phyloP scores from a whole-genome alignment of 108 stramenopile genomes.

The Nannochloropsis salina region DNA sequence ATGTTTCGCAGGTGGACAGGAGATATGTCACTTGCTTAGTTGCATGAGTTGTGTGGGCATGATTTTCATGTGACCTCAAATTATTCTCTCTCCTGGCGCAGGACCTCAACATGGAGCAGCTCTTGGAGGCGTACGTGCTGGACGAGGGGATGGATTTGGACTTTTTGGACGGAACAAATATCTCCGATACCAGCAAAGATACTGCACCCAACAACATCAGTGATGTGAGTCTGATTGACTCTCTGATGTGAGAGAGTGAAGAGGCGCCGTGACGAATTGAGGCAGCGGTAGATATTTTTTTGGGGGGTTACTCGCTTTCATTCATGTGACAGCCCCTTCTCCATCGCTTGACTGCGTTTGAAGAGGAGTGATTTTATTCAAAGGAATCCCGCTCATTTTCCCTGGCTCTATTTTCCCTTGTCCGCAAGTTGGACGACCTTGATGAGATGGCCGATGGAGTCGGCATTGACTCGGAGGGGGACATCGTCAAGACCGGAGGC shows the following conservation, averaged over 20 bases:
- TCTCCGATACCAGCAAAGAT: slow-evolving; percentile 12
- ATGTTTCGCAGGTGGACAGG: too few species aligned
- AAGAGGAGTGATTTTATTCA: background rate
- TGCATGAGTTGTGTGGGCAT: too few species aligned
- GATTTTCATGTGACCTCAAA: background rate
- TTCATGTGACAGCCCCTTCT: background rate
- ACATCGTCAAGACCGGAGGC: background rate
- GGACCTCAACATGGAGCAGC: background rate
- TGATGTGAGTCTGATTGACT: background rate
- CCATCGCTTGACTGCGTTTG: background rate
- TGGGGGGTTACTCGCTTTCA: too few species aligned
- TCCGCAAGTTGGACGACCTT: background rate
- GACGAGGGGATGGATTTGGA: background rate
- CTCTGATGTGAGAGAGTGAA: background rate
- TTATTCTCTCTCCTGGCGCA: background rate
- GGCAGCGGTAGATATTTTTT: too few species aligned
- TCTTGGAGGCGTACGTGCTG: slow-evolving; percentile 12
- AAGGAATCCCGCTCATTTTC: background rate
- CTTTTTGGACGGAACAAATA: slow-evolving; percentile 2
- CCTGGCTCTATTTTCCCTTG: background rate
- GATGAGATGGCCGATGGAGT: background rate
- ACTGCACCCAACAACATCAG: background rate
- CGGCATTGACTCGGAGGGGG: background rate
- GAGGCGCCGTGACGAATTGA: background rate
- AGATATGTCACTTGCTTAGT: too few species aligned